Evolutionary conservation across 306 rosid species (phyloP), one percentile per base, ranked within the genome.

Genomic region (Cicer cuneatum): DNA sequence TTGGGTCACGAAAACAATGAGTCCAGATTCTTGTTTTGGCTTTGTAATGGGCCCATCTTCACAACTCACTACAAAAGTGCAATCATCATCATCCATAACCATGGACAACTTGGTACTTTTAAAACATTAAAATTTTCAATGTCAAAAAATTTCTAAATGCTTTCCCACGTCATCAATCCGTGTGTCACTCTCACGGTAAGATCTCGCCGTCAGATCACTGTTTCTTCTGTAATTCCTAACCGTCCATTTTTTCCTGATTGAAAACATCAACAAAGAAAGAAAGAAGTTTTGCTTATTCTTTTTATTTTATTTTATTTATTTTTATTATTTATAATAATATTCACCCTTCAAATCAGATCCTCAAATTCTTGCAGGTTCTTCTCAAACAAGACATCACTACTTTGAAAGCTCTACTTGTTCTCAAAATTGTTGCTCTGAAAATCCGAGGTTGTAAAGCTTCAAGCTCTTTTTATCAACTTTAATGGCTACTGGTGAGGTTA

Each of bases 401-500:
- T 70, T 49, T 68, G 80, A 78, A 84, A 73, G 45, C 60, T 67
- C 47, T 70, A 70, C 2, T 16, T 8, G 63, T 12, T 64, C 7
- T 37, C 40, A 67, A 8, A 62, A 49, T 68, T 42, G 29, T 68
- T 47, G 14, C 56, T 52, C 24, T 77, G 5, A 24, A 54, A 39
- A 71, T 24, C 78, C 10, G 53, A 77, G 71, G 73, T 45, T 54
- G 39, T 24, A 43, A 54, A 78, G 51, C 74, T 66, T 72, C 83
- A 52, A 42, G 38, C 21, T 79, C 69, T 59, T 33, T 33, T 83
- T 42, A 24, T 43, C 54, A 47, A 48, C 72, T 83, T 76, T 69
- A 84, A 89, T 92, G 97, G 96, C 93, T 71, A 49, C 89, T 14
- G 87, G 58, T 83, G 87, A 80, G 59, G 78, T 83, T 76, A 78